Conservation (phyloP, 441 rosid genomes). For the Pelargonium citronellum region DNA sequence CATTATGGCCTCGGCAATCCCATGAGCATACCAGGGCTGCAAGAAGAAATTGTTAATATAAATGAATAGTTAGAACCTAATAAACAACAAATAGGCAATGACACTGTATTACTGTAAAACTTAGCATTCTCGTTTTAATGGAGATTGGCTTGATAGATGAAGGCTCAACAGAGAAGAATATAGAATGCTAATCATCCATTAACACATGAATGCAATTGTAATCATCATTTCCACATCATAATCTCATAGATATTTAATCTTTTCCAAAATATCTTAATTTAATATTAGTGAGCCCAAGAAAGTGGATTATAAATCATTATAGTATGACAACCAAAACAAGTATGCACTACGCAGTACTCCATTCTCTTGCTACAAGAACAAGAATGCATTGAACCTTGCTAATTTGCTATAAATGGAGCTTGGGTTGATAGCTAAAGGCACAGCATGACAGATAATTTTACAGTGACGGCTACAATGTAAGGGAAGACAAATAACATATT, state of each 20-base stretch:
- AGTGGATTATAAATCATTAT: no score
- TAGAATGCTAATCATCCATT: no score
- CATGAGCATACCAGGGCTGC: conserved; percentile 99
- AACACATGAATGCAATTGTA: no score
- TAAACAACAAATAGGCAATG: conserved; percentile 5
- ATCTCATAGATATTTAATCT: no score
- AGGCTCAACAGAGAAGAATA: no score
- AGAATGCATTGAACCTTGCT: no score
- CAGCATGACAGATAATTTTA: background rate
- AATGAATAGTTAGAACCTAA: conserved; percentile 1
- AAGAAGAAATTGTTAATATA: conserved; percentile 17
- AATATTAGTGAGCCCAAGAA: no score
- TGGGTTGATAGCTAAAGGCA: conserved; percentile 6
- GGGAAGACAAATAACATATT: background rate
- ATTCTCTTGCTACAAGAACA: no score
- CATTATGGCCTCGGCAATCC: conserved; percentile 87
- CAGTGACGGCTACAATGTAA: background rate
- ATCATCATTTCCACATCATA: no score
- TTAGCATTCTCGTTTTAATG: background rate
- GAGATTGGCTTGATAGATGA: background rate
- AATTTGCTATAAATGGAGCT: conserved; percentile 10
- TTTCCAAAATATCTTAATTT: no score
- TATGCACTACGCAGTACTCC: no score
- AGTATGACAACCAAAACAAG: no score
- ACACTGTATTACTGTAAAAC: background rate